Evolutionary conservation across 2,329 filamentous ascomycete genomes (phyloP), one percentile per base, ranked within the genome.

Genomic region (Botryotinia narcissicola): DNA sequence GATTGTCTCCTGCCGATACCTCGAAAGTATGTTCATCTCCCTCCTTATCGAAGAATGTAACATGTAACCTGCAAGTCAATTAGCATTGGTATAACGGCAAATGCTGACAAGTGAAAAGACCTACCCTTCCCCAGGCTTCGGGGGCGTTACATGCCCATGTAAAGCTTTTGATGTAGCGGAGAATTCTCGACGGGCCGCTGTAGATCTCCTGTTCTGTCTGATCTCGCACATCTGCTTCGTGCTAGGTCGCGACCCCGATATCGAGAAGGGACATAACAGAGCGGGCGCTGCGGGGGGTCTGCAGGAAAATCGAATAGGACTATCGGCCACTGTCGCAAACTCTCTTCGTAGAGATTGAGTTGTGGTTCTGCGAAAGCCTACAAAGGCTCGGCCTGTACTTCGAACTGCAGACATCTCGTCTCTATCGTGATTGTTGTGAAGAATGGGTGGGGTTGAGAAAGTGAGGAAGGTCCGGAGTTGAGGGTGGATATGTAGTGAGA

Each of bases 11-110:
- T 78, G 92, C 90, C 22, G 89, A 86, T 14, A 98, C 95, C 74
- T 92, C 90, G 79, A 98, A 89, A 75, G 91, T 93, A 82, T 93
- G 87, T 77, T 90, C 87, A 44, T 89, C 85, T 69, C 91, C 91
- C 32, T 98, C 94, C 83, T 98, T 98, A 83, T 98, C 95, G 78
- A 98, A 88, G 82, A 98, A 98, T 0, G 95, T 97, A 40, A 99
- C 88, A 80, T 93, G 92, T 73, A 97, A 88, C 82, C 94, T 97
- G 76, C 63, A 20, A 40, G 71, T 76, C 12, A 48, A 59, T 71
- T 59, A 74, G 66, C 29, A 54, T 73, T 25, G 68, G 37, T 62
- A 10, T 10, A 25, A 42, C 4, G 14, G 14, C 29, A n/a, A 64
- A 40, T 14, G 20, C 42, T n/a, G 48, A 54, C n/a, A 66, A 60